phyloP scores from a whole-genome alignment of 176 grass and related monocot genomes.

The Elaeis guineensis region DNA sequence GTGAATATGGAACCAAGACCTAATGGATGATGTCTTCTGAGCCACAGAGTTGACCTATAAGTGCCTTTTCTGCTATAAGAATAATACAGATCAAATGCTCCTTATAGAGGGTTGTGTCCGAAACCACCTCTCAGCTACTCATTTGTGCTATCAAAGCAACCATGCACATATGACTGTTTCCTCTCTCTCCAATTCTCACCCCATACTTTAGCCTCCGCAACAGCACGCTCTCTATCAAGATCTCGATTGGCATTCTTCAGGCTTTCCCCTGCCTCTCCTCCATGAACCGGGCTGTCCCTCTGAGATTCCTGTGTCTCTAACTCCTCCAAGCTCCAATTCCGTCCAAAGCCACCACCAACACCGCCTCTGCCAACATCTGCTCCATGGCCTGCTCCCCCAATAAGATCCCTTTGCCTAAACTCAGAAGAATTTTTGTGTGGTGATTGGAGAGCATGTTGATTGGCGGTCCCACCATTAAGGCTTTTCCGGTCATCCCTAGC shows the following conservation, averaged over 20 bases:
- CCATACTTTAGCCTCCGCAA: constrained; percentile 39
- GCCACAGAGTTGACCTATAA: no score
- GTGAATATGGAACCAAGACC: no score
- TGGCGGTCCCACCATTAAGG: constrained; percentile 22
- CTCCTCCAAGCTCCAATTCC: constrained; percentile 52
- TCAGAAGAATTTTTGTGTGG: constrained; percentile 52
- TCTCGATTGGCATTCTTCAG: constrained; percentile 17
- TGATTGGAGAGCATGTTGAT: constrained; percentile 33
- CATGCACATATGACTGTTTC: constrained; percentile 18
- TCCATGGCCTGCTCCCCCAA: constrained; percentile 28
- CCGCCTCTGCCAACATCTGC: constrained; percentile 32
- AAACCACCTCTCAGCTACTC: constrained; percentile 2
- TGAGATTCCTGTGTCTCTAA: constrained; percentile 29
- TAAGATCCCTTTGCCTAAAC: constrained; percentile 38
- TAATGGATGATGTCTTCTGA: no score
- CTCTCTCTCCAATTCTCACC: constrained; percentile 44
- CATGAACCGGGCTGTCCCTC: constrained; percentile 52
- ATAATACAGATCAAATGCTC: constrained; percentile 2
- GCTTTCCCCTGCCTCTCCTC: constrained; percentile 30
- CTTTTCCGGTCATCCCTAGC: constrained; percentile 17
- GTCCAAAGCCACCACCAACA: constrained; percentile 60
- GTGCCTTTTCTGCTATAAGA: background rate
- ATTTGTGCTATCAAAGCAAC: constrained; percentile 30
- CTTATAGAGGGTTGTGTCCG: no score
- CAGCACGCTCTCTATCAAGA: constrained; percentile 17